These are phyloP conservation scores for Arthroderma sp. DNA, from an alignment of 2,329 filamentous ascomycete species.

Conservation along the genomic window DNA sequence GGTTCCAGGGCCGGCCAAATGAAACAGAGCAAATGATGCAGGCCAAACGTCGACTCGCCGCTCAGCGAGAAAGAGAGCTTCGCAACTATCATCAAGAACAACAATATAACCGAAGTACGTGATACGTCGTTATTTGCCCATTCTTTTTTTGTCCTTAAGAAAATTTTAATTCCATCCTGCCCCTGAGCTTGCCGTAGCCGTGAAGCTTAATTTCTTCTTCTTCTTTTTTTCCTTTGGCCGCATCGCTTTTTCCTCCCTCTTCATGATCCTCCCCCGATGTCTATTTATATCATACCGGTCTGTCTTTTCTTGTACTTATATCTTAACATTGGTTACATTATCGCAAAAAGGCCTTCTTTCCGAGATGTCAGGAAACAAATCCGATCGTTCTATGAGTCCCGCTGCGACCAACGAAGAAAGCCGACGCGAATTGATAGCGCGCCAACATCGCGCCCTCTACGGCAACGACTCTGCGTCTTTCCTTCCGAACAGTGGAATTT, in stretches of 20 bases:
- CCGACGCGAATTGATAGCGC: slow-evolving; percentile 86
- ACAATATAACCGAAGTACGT: slow-evolving; percentile 96
- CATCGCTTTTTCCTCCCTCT: slow-evolving; percentile 13
- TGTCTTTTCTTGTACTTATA: slow-evolving; percentile 34
- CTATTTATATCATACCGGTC: slow-evolving; percentile 7
- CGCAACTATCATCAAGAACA: slow-evolving; percentile 99
- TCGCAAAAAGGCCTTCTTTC: slow-evolving; percentile 45
- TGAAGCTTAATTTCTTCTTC: slow-evolving; percentile 4
- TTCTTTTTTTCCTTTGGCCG: slow-evolving; percentile 9
- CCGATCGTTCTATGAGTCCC: slow-evolving; percentile 73
- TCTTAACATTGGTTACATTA: slow-evolving; percentile 28
- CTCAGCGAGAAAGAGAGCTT: slow-evolving; percentile 96
- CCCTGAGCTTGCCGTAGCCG: slow-evolving; percentile 5
- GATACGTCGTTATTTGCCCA: slow-evolving; percentile 25
- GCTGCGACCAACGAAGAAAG: slow-evolving; percentile 87
- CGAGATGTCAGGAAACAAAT: slow-evolving; percentile 62
- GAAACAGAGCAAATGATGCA: slow-evolving; percentile 98
- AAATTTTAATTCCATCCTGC: slow-evolving; percentile 1
- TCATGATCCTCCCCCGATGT: slow-evolving; percentile 13
- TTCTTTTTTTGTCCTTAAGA: slow-evolving; percentile 14
- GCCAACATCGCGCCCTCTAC: slow-evolving; percentile 89
- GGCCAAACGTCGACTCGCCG: slow-evolving; percentile 97
- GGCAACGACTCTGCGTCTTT: slow-evolving; percentile 57
- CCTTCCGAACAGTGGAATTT: slow-evolving; percentile 52
- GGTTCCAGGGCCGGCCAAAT: slow-evolving; percentile 74